Evolutionary conservation across 371 early-diverging fungal genomes (phyloP), one percentile per base, ranked within the genome.

Genomic region (Mucor indicus): DNA sequence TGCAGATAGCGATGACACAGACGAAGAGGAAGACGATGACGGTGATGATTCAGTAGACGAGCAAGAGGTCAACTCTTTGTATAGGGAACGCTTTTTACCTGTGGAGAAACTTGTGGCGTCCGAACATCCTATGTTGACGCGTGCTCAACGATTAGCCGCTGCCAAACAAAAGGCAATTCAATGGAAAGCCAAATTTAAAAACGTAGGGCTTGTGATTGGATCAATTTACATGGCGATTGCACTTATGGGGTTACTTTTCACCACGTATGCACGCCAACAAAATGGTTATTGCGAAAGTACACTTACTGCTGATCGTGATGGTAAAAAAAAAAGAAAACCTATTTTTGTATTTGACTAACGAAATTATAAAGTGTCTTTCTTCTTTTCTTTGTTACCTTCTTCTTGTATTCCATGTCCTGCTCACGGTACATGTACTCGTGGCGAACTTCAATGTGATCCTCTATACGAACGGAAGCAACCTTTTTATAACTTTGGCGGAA

Each of bases 351-450:
- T 27, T 7, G 5, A 27, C 11, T 11, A 27, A 27, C 11, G 29
- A 7, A 27, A 7, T 27, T 11, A 27, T 27, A 7, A 15, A 40
- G 27, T 25, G 1, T 40, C 27, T 23, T 40, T 15, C 13, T 4
- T 42, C 1, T 36, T 43, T 2, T 60, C 55, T 10, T 12, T 44
- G 3, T 24, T 49, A 12, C 60, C 57, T 15, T 45, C 42, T 1
- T 20, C 49, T 4, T 62, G 62, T 21, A 62, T 62, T 21, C 62
- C 62, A 9, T 62, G 62, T 29, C 62, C 62, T 22, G 41, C 37
- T 4, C 48, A 56, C 32, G 62, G 57, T 36, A 31, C 41, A 2
- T 62, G 62, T 19, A 32, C 19, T n/a, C 24, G 36, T 11, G 57
- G 57, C 0, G 52, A 52, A 24, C 16, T 61, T 30, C 30, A 10